Base-by-base conservation (phyloP, 192 early-diverging fungal species). In the Coemansia sp. region DNA sequence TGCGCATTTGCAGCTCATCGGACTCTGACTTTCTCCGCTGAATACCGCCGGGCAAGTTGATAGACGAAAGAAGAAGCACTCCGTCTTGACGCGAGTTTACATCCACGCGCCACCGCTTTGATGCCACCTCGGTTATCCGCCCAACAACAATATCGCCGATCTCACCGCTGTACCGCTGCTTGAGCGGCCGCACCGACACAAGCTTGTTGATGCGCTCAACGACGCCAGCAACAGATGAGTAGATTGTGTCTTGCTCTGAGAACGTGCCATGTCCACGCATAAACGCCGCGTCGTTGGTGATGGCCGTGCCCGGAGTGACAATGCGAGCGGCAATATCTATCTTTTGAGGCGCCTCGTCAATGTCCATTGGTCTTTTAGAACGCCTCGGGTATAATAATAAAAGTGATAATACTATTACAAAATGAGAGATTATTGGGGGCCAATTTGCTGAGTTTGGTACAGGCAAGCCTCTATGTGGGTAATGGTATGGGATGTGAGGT, bases 81-180 rank as follows among this genome's bases (percentile, higher is more conserved):
- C 86, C 95, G 74, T 99, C 94, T 65, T 91, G 90, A 17, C 90
- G 83, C 18, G 88, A 87, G 62, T 88, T 89, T 26, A 97, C 88
- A 75, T 97, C 95, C 2, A 97, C 92, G 56, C 90, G 91, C 97
- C 97, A 99, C 64, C 94, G 86, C 81, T 90, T 97, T 38, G 87
- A 88, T 3, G 86, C 87, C 2, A 95, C 82, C 68, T 97, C 95
- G 22, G 90, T 92, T 35, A 99, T 92, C 27, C 97, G 82, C 1
- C 95, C 97, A 9, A 99, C 91, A 0, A 99, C 88, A 37, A 99
- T 92, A 74, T 99, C 95, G 40, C 97, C 97, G 63, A 98, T 93
- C 67, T 97, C 93, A 40, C 93, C 94, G 19, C 83, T 83, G 64
- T 93, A 98, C 83, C 95, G 83, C 65, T 91, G 83, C 50, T 94